These are phyloP conservation scores for Penicillium samsonianum DNA, from an alignment of 495 filamentous ascomycete genomes.

Conservation along the genomic window DNA sequence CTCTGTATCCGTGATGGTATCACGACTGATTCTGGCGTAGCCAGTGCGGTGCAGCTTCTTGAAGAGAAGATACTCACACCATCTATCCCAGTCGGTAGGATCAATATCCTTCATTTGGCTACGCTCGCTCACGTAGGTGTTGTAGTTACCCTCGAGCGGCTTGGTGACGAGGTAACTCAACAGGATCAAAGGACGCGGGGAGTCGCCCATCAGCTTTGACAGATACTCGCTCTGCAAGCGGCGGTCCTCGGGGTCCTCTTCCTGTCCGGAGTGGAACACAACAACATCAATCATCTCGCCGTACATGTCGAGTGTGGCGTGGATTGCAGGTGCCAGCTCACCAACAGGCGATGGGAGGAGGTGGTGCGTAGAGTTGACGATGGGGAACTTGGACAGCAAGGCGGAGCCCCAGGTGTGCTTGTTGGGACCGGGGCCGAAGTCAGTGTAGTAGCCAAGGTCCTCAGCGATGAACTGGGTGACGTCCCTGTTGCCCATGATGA, in stretches of 20 bases:
- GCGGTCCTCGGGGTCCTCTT: constrained; percentile 94
- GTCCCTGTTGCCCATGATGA: constrained; percentile 99
- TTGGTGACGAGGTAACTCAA: constrained; percentile 91
- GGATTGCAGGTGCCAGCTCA: constrained; percentile 93
- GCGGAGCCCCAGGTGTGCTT: constrained; percentile 98
- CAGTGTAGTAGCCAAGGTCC: constrained; percentile 96
- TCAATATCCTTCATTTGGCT: constrained; percentile 97
- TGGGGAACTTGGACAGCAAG: constrained; percentile 94
- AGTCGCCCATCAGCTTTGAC: constrained; percentile 81
- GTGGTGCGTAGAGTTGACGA: constrained; percentile 95
- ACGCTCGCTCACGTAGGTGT: constrained; percentile 84
- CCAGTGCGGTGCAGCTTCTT: constrained; percentile 84
- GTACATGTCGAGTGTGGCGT: constrained; percentile 92
- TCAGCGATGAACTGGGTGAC: constrained; percentile 94
- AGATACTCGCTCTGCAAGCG: constrained; percentile 86
- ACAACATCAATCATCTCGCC: constrained; percentile 89
- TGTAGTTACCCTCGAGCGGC: constrained; percentile 92
- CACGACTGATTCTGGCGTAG: constrained; percentile 85
- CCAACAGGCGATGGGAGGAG: constrained; percentile 90
- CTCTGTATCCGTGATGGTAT: constrained; percentile 96
- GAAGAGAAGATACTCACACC: constrained; percentile 99
- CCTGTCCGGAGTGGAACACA: constrained; percentile 98
- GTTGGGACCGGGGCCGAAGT: constrained; percentile 96
- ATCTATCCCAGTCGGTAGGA: constrained; percentile 89
- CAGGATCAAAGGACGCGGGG: constrained; percentile 77